These are phyloP conservation scores for Cinchona pubescens DNA, from an alignment of 257 asterid genomes.

Conservation along the genomic window DNA sequence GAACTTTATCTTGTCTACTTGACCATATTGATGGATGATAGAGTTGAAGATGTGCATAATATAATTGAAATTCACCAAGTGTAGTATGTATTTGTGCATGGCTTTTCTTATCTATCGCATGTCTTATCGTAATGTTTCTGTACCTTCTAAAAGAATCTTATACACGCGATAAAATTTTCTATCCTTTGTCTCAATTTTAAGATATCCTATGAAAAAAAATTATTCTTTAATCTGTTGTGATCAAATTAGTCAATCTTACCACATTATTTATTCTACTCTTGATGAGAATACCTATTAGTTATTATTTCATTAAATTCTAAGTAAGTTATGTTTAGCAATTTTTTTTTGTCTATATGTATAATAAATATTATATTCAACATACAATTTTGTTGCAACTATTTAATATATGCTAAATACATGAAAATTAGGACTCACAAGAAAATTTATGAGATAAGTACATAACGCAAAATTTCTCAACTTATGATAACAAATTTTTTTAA, in stretches of 20 bases:
- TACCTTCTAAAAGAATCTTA: constrained; percentile 77
- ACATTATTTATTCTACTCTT: not conserved
- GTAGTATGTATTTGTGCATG: constrained; percentile 53
- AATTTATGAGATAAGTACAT: no score
- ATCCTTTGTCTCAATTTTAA: not conserved
- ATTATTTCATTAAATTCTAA: not conserved
- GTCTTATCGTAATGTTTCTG: constrained; percentile 82
- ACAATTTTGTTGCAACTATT: no score
- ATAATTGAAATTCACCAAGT: constrained; percentile 21
- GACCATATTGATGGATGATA: constrained; percentile 43
- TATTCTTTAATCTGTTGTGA: not conserved
- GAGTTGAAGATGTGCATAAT: constrained; percentile 26
- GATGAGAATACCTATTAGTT: no score
- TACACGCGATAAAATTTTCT: constrained; percentile 49
- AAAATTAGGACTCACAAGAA: no score
- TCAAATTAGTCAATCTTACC: not conserved
- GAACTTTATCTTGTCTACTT: constrained; percentile 28
- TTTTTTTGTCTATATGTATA: no score
- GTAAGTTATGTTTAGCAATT: not conserved
- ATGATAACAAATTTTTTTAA: no score
- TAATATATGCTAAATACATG: no score
- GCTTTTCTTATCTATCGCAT: constrained; percentile 69
- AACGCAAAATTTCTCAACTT: no score
- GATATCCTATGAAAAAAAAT: not conserved
- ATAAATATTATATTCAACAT: no score